Percentiles rank a stretch among this genome's conserved stretches.
phyloP scores from a whole-genome alignment of 768 basidiomycete genomes.

The Boletellus emodensis region DNA sequence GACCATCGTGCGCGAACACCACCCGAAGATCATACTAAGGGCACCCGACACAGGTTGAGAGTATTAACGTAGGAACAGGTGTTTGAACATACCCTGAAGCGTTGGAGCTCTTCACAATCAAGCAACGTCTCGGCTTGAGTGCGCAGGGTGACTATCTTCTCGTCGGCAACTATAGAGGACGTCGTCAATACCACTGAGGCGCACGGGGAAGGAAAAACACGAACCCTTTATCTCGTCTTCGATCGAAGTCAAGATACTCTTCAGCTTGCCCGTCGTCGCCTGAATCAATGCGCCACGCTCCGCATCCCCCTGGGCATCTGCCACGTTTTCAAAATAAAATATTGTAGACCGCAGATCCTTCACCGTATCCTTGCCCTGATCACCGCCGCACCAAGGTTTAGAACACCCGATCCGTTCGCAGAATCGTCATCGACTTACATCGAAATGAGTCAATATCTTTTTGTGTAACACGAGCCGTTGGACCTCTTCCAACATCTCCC shows the following conservation, averaged over 20 bases:
- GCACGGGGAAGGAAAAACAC: background rate
- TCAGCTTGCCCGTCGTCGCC: conserved; percentile 47
- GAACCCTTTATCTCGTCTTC: conserved; percentile 54
- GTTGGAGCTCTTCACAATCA: conserved; percentile 62
- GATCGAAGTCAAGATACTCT: conserved; percentile 47
- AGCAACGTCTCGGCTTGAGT: conserved; percentile 44
- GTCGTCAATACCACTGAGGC: background rate
- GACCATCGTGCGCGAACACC: conserved; percentile 73
- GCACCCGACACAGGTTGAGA: background rate
- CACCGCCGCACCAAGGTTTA: conserved; percentile 1
- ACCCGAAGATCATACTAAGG: conserved; percentile 77
- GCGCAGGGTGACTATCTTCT: conserved; percentile 43
- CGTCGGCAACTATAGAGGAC: conserved; percentile 46
- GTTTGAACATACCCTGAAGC: conserved; percentile 44
- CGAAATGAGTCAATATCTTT: conserved; percentile 45
- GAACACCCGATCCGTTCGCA: background rate
- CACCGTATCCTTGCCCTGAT: conserved; percentile 59
- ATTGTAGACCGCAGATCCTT: conserved; percentile 58
- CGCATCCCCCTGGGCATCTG: conserved; percentile 43
- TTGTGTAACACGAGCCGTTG: conserved; percentile 43
- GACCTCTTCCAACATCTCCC: conserved; percentile 46
- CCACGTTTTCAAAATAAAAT: conserved; percentile 70
- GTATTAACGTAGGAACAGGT: background rate
- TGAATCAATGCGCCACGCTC: conserved; percentile 44
- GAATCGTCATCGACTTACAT: conserved; percentile 42